A percentile compares a stretch with the other conserved stretches of the same genome.
Conservation (phyloP, 768 basidiomycete species). For the Rhizopogon vesiculosus region DNA sequence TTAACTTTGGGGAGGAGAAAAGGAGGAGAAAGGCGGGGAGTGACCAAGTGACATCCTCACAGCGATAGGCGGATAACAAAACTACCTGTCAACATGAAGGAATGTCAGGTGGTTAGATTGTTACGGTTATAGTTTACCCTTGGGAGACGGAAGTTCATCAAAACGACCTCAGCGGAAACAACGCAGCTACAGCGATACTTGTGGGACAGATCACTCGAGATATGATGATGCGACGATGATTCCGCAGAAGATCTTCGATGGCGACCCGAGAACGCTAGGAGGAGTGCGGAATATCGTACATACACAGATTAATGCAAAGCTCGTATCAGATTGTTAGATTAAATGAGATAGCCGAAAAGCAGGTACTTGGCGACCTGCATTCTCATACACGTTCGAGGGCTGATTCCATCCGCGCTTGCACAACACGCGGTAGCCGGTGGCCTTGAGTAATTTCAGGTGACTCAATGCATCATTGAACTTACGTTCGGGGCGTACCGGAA, state of each 20-base stretch:
- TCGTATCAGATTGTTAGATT: constrained; percentile 8
- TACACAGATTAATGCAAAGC: constrained; percentile 1
- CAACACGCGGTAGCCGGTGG: background rate
- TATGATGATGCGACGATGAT: background rate
- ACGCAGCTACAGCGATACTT: background rate
- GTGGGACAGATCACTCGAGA: background rate
- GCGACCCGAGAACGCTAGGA: background rate
- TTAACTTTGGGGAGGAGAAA: constrained; percentile 6
- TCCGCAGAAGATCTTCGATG: background rate
- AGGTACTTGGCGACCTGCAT: constrained; percentile 5
- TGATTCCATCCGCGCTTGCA: background rate
- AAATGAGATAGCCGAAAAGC: constrained; percentile 5
- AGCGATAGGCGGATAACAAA: constrained; percentile 3
- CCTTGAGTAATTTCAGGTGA: constrained; percentile 1
- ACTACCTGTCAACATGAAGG: constrained; percentile 4
- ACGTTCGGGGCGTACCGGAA: background rate
- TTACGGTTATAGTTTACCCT: background rate
- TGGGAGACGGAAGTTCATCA: background rate
- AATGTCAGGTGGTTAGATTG: background rate
- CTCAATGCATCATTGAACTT: background rate
- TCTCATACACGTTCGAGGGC: constrained; percentile 16
- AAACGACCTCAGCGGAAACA: background rate
- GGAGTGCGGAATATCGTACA: background rate
- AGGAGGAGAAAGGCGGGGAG: constrained; percentile 6
- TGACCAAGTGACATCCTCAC: background rate